Conservation (phyloP, 2,329 filamentous ascomycete genomes). For the Mycosphaerella arachidis region DNA sequence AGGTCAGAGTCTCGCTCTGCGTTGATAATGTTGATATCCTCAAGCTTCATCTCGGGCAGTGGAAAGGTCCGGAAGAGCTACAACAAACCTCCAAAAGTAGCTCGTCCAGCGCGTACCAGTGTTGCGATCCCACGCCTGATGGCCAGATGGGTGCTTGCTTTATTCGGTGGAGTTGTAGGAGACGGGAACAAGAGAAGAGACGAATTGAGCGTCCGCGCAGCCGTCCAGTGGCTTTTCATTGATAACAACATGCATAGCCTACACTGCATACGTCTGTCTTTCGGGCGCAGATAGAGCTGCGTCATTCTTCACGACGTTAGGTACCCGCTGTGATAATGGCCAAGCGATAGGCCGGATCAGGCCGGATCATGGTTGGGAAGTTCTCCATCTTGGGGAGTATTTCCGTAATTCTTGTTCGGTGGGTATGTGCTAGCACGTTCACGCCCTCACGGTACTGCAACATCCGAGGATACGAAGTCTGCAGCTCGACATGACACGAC, state of each 20-base stretch:
- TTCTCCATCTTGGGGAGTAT: no score
- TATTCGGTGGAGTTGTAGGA: no score
- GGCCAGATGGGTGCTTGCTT: no score
- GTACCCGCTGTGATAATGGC: neutral
- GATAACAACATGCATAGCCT: neutral
- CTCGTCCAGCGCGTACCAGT: neutral
- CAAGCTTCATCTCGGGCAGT: conserved; percentile 41
- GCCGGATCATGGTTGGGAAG: no score
- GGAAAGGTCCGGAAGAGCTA: neutral
- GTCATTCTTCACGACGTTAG: neutral
- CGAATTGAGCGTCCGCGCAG: no score
- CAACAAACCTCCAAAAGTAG: neutral
- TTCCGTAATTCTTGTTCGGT: no score
- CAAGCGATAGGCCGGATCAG: no score
- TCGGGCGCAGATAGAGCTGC: neutral
- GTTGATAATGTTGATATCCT: conserved; percentile 52
- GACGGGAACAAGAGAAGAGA: neutral
- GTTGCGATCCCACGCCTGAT: neutral
- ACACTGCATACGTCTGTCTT: neutral
- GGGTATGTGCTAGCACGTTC: no score
- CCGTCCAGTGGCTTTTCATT: neutral
- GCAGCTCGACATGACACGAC: no score
- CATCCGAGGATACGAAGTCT: no score
- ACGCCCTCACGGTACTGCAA: no score
- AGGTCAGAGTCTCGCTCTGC: conserved; percentile 55